These are phyloP conservation scores for Xylaria nigripes DNA, from an alignment of 495 filamentous ascomycete species.

Conservation along the genomic window DNA sequence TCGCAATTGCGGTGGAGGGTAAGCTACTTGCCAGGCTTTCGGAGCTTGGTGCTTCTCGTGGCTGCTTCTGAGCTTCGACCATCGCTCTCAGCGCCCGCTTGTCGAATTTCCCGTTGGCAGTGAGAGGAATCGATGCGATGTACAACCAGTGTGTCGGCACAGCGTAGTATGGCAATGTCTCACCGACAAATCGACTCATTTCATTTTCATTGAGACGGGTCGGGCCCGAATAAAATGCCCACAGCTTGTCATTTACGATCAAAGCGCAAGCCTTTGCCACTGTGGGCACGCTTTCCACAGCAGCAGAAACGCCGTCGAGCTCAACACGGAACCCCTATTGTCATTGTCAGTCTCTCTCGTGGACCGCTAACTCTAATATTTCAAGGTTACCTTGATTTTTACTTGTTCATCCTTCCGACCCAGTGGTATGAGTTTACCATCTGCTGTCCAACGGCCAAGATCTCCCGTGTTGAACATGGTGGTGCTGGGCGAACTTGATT, in stretches of 20 bases:
- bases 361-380: background rate
- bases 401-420: conserved; percentile 34
- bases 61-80: conserved; percentile 5
- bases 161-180: conserved; percentile 30
- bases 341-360: background rate
- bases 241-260: conserved; percentile 23
- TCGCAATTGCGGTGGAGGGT: background rate
- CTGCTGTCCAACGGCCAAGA: conserved; percentile 27
- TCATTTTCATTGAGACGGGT: conserved; percentile 7
- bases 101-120: conserved; percentile 34
- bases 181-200: conserved; percentile 12
- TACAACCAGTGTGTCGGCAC: conserved; percentile 23
- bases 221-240: conserved; percentile 27
- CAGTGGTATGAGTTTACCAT: conserved; percentile 25
- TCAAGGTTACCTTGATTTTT: conserved; percentile 24
- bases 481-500: conserved; percentile 6
- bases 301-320: conserved; percentile 28
- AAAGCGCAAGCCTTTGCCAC: conserved; percentile 29
- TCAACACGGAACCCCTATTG: conserved; percentile 31
- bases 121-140: conserved; percentile 23
- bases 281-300: conserved; percentile 21
- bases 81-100: conserved; percentile 21
- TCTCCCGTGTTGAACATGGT: conserved; percentile 34
- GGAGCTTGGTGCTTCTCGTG: background rate
- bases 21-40: conserved; percentile 1